Base-by-base conservation (phyloP, 1,284 basidiomycete species). In the Termitomyces sp. region DNA sequence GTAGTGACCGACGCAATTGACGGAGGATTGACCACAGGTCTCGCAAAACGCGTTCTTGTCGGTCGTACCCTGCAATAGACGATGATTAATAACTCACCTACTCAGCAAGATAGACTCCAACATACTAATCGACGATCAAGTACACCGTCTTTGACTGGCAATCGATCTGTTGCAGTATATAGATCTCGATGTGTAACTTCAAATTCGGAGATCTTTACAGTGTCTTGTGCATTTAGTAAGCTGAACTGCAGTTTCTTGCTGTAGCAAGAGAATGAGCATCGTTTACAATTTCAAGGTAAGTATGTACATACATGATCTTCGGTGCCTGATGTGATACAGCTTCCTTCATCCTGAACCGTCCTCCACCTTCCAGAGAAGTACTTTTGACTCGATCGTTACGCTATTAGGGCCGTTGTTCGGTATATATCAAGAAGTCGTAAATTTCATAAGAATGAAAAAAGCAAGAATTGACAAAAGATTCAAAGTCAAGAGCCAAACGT, bases 1-100 rank as follows among this genome's bases (percentile, higher is more conserved):
- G 69, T 96, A 97, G 70, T 98, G 95, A 1, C 97, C 97, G 5
- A 98, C 95, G 68, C 97, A 99, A 60, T 97, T 93, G 2, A 94
- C 90, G 53, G 93, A 87, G 39, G 85, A 86, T 57, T 94, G 83
- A 13, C 93, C 93, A 65, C 97, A 99, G 0, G 97, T 99, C 68
- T 96, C 90, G 71, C 97, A 99, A 60, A 86, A 89, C 9, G 89
- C 83, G 57, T 78, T 83, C 75, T 99, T 99, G 68, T 97, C 94
- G 40, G 93, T 93, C 1, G 96, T 96, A 42, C 97, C 97, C 93
- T 96, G 61, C 4, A 45, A 35, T 41, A 19, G 8, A 28, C 14
- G 37, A 46, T 58, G 37, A 46, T 58, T 43, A 44, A 50, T 35
- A 8, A 18, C 14, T 26, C 26, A 16, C 8, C 18, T 39, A 31